phyloP scores from a whole-genome alignment of 257 asterid species.

The Jacaranda mimosifolia region DNA sequence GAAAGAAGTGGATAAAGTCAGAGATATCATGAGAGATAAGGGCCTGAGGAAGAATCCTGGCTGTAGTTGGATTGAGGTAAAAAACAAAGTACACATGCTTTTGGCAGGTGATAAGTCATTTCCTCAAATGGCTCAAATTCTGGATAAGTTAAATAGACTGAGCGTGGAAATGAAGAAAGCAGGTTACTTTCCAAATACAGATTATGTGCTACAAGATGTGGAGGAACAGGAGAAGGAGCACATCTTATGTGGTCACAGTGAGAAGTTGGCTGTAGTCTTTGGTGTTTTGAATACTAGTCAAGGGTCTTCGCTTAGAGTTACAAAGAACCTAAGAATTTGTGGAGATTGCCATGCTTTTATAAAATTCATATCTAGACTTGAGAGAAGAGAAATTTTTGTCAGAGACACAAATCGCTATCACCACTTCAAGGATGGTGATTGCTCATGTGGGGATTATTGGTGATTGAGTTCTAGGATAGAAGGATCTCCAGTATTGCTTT shows the following conservation, averaged over 20 bases:
- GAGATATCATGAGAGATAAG: slow-evolving; percentile 73
- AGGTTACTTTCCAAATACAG: slow-evolving; percentile 65
- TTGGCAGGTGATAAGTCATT: slow-evolving; percentile 87
- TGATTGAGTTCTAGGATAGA: slow-evolving; percentile 46
- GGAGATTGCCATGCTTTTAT: slow-evolving; percentile 89
- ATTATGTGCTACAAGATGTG: slow-evolving; percentile 86
- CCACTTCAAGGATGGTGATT: slow-evolving; percentile 81
- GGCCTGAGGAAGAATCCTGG: slow-evolving; percentile 90
- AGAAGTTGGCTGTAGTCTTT: slow-evolving; percentile 88
- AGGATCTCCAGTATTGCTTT: slow-evolving; percentile 11
- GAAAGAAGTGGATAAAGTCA: slow-evolving; percentile 69
- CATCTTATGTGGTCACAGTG: slow-evolving; percentile 92
- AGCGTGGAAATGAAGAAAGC: slow-evolving; percentile 81
- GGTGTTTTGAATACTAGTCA: slow-evolving; percentile 75
- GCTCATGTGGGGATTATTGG: slow-evolving; percentile 95
- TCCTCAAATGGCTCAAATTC: slow-evolving; percentile 75
- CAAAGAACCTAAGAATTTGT: slow-evolving; percentile 90
- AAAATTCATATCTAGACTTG: slow-evolving; percentile 73
- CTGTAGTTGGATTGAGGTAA: slow-evolving; percentile 95
- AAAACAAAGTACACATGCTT: slow-evolving; percentile 84
- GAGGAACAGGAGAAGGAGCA: slow-evolving; percentile 96
- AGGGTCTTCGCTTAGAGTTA: slow-evolving; percentile 74
- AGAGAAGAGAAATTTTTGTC: slow-evolving; percentile 81
- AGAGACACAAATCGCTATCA: slow-evolving; percentile 89
- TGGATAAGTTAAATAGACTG: slow-evolving; percentile 58